Conservation (phyloP, 2,329 filamentous ascomycete species). For the Trichophyton simii region DNA sequence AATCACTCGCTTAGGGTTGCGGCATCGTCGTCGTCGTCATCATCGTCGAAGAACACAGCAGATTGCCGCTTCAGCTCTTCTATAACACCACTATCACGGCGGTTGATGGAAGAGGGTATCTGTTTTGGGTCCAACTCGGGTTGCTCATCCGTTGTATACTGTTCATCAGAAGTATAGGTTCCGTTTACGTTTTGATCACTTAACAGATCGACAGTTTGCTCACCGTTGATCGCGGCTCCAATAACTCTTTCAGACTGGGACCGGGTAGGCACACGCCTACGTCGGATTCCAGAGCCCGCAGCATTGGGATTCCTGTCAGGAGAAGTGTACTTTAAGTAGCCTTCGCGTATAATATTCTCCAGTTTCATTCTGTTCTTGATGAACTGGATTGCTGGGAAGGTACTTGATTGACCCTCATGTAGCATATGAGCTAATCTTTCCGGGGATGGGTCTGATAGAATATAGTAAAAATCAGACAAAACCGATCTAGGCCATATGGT, state of each 20-base stretch:
- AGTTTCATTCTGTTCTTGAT: constrained; percentile 75
- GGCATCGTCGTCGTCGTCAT: constrained; percentile 20
- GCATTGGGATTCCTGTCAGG: constrained; percentile 17
- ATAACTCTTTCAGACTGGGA: background rate
- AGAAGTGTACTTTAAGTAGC: constrained; percentile 30
- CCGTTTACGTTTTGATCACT: constrained; percentile 4
- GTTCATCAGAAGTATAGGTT: background rate
- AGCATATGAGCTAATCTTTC: constrained; percentile 75
- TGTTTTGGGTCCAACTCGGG: background rate
- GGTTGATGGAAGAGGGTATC: constrained; percentile 15
- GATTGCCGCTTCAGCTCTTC: constrained; percentile 36
- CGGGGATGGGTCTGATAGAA: constrained; percentile 70
- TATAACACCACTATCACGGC: constrained; percentile 24
- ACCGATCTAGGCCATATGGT: constrained; percentile 88
- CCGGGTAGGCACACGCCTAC: constrained; percentile 11
- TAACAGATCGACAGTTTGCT: constrained; percentile 8
- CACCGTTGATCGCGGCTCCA: background rate
- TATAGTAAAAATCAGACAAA: constrained; percentile 68
- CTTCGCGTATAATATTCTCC: constrained; percentile 54
- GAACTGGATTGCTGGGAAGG: constrained; percentile 86
- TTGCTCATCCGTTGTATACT: background rate
- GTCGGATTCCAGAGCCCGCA: constrained; percentile 11
- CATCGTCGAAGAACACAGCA: constrained; percentile 35
- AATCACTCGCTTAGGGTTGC: background rate
- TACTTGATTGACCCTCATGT: constrained; percentile 73